Conservation (phyloP, 139 green algal genomes). For the Zygnema circumcarinatum region DNA sequence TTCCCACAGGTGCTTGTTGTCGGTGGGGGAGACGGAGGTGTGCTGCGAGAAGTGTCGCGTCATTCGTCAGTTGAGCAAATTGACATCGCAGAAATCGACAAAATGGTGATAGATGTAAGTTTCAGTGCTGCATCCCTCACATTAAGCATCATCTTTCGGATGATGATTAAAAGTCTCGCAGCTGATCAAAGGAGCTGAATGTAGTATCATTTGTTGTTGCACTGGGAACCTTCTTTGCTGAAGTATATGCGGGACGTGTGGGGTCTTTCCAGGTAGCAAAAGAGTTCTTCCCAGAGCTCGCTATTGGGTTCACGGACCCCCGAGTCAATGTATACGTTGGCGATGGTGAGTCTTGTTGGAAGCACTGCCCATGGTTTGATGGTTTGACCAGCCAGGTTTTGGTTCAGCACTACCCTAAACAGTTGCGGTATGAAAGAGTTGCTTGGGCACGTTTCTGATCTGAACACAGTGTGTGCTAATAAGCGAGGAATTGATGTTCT, state of each 20-base stretch:
- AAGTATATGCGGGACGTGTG: too few relatives aligned
- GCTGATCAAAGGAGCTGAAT: too few relatives aligned
- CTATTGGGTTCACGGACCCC: conserved; percentile 88
- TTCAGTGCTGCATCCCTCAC: conserved; percentile 63
- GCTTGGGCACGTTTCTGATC: too few relatives aligned
- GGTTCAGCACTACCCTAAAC: too few relatives aligned
- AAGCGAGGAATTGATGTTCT: too few relatives aligned
- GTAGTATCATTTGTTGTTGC: too few relatives aligned
- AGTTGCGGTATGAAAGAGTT: too few relatives aligned
- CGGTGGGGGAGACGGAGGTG: conserved; percentile 95
- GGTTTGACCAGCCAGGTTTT: too few relatives aligned
- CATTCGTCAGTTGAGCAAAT: conserved; percentile 84
- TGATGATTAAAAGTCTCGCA: too few relatives aligned
- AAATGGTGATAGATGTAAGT: conserved; percentile 67
- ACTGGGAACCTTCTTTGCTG: too few relatives aligned
- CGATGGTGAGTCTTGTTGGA: conserved; percentile 86
- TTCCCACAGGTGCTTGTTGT: conserved; percentile 85
- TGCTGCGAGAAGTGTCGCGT: conserved; percentile 89
- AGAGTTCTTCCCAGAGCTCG: conserved; percentile 88
- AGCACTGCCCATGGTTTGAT: background rate
- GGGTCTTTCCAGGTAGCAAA: conserved; percentile 84
- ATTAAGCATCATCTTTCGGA: background rate
- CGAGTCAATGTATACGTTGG: conserved; percentile 86
- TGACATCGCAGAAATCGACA: conserved; percentile 97
- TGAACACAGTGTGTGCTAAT: too few relatives aligned